These are phyloP conservation scores for Blumeria hordei DNA, from an alignment of 2,329 filamentous ascomycete species.

Conservation along the genomic window DNA sequence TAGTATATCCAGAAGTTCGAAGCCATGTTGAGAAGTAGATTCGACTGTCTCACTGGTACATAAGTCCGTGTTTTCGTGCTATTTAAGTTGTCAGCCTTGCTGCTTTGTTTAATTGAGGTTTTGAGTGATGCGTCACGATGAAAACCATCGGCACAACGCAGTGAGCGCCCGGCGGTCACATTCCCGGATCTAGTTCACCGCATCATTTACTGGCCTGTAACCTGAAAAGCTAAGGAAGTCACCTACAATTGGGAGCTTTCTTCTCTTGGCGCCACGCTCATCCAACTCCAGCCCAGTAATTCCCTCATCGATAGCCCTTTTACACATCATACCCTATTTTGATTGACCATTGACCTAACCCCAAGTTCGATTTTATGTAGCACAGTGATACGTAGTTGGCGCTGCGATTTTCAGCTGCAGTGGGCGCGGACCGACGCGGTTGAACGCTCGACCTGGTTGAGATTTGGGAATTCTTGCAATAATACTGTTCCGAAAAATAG, in stretches of 20 bases:
- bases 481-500: not conserved
- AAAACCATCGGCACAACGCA: conserved; percentile 7
- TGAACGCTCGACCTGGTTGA: not conserved
- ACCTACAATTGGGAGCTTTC: conserved; percentile 31
- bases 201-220: no score
- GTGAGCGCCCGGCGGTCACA: conserved; percentile 8
- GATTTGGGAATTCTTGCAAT: not conserved
- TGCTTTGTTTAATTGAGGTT: conserved; percentile 4
- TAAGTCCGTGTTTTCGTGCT: conserved; percentile 8
- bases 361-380: conserved; percentile 2
- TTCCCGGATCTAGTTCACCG: conserved; percentile 1
- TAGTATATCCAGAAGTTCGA: conserved; percentile 52
- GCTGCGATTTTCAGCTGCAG: conserved; percentile 6
- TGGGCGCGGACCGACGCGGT: conserved; percentile 4
- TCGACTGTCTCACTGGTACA: conserved; percentile 31
- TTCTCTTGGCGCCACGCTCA: conserved; percentile 30
- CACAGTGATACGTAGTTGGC: conserved; percentile 2
- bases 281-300: conserved; percentile 24
- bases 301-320: conserved; percentile 22
- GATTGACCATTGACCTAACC: conserved; percentile 1
- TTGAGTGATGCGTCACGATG: conserved; percentile 1
- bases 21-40: conserved; percentile 45
- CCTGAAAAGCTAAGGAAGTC: not conserved
- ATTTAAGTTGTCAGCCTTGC: conserved; percentile 12
- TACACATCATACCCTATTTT: conserved; percentile 16